Evolutionary conservation across 306 rosid genomes (phyloP).

Genomic region (Aeschynomene evenia): DNA sequence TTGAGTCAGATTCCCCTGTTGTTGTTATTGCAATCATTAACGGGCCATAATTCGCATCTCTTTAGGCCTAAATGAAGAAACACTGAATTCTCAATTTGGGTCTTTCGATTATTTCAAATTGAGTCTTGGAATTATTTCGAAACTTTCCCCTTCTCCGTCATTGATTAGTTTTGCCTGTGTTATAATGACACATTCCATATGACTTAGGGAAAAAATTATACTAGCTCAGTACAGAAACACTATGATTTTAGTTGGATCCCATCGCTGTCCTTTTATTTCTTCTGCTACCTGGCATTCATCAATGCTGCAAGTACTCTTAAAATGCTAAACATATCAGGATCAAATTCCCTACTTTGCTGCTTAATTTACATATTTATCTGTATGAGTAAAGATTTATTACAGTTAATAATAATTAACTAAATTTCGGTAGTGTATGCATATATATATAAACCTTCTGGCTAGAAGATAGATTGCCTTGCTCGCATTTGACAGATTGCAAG

Average conservation of each 20-base stretch:
- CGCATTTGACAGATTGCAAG: no score
- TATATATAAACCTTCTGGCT: no score
- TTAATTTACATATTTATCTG: not conserved
- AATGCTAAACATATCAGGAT: no score
- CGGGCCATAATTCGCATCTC: not conserved
- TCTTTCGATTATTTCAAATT: not conserved
- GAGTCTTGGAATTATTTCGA: not conserved
- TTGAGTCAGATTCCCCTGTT: no score
- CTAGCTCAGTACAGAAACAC: not conserved
- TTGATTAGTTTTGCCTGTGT: not conserved
- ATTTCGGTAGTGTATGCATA: no score
- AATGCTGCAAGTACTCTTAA: not conserved
- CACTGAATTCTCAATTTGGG: not conserved
- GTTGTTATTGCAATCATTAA: not conserved
- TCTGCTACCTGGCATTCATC: not conserved
- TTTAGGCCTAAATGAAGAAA: not conserved
- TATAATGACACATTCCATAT: not conserved
- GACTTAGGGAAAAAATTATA: not conserved
- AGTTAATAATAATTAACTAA: no score
- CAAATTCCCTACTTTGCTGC: not conserved
- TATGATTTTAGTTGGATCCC: not conserved
- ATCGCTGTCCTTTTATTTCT: not conserved
- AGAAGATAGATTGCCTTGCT: no score
- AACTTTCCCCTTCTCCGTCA: not conserved
- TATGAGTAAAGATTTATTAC: no score